phyloP scores from a whole-genome alignment of 2,329 filamentous ascomycete genomes.

The Stagonosporopsis tanaceti region DNA sequence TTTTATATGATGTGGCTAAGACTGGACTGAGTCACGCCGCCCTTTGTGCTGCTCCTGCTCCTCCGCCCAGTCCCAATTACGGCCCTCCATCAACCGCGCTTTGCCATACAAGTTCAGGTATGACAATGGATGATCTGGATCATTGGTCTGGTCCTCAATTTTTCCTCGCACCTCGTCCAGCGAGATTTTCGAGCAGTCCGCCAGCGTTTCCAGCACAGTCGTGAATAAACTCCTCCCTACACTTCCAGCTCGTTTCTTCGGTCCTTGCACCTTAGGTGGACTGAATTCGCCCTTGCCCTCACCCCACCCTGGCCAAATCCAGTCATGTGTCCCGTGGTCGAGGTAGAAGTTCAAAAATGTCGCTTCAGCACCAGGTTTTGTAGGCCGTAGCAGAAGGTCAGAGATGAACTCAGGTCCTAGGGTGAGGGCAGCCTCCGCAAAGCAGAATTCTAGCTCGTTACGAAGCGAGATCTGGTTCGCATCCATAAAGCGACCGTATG shows the following conservation, averaged over 20 bases:
- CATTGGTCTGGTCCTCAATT: slow-evolving; percentile 31
- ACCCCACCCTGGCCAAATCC: slow-evolving; percentile 34
- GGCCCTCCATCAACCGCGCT: slow-evolving; percentile 33
- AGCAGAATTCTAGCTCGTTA: slow-evolving; percentile 41
- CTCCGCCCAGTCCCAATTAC: slow-evolving; percentile 25
- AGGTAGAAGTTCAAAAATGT: slow-evolving; percentile 42
- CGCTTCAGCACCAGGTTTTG: slow-evolving; percentile 22
- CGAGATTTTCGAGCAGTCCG: slow-evolving; percentile 26
- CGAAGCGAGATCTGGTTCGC: slow-evolving; percentile 38
- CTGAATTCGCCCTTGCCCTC: slow-evolving; percentile 30
- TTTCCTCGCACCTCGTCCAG: slow-evolving; percentile 31
- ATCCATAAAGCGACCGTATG: slow-evolving; percentile 42
- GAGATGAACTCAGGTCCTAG: slow-evolving; percentile 38
- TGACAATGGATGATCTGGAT: slow-evolving; percentile 30
- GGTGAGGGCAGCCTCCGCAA: slow-evolving; percentile 37
- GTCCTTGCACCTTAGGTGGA: slow-evolving; percentile 41
- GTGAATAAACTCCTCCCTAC: slow-evolving; percentile 31
- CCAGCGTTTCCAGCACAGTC: slow-evolving; percentile 37
- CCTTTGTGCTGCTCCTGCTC: slow-evolving; percentile 10
- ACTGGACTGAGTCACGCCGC: slow-evolving; percentile 18
- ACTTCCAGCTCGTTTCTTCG: slow-evolving; percentile 22
- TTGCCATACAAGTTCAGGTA: slow-evolving; percentile 37
- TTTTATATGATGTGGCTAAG: background rate
- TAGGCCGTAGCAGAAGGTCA: slow-evolving; percentile 27
- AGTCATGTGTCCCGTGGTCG: slow-evolving; percentile 36